phyloP scores from a whole-genome alignment of 108 stramenopile species.

The Pseudonitzschia multistriata region DNA sequence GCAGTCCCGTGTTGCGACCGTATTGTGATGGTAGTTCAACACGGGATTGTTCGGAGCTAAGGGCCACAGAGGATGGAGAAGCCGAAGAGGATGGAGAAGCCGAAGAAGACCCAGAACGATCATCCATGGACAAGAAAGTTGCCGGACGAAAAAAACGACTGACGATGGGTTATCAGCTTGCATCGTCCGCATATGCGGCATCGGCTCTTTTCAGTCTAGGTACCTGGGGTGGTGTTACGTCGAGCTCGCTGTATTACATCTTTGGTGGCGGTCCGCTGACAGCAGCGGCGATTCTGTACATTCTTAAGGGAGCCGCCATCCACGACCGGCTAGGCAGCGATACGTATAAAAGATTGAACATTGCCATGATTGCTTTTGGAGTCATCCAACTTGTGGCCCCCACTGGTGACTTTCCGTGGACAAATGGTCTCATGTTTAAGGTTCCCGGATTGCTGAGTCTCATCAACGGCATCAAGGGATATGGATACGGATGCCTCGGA shows the following conservation, averaged over 20 bases:
- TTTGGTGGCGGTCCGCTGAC: constrained; percentile 25
- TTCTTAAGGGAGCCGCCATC: constrained; percentile 43
- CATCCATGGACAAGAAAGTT: constrained; percentile 14
- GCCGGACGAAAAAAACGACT: constrained; percentile 48
- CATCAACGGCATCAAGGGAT: constrained; percentile 39
- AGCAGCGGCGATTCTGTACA: constrained; percentile 43
- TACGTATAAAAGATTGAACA: constrained; percentile 68
- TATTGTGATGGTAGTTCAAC: neutral
- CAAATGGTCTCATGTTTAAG: neutral
- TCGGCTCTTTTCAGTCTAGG: neutral
- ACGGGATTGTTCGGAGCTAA: neutral
- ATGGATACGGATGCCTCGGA: constrained; percentile 48
- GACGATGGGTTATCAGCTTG: constrained; percentile 39
- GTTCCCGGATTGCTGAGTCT: constrained; percentile 16
- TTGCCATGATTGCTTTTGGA: constrained; percentile 34
- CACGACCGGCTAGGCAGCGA: constrained; percentile 59
- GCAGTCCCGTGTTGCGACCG: neutral
- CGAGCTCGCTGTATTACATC: constrained; percentile 20
- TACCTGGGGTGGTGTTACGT: constrained; percentile 2
- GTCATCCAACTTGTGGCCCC: constrained; percentile 12
- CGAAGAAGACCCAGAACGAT: neutral
- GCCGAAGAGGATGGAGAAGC: neutral
- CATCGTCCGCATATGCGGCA: constrained; percentile 13
- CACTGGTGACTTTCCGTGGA: neutral
- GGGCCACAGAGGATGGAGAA: neutral